Percentiles rank a stretch among this genome's conserved stretches.
Evolutionary conservation across 352 stramenopile genomes (phyloP).

Genomic region (Pythium pyrilobum): DNA sequence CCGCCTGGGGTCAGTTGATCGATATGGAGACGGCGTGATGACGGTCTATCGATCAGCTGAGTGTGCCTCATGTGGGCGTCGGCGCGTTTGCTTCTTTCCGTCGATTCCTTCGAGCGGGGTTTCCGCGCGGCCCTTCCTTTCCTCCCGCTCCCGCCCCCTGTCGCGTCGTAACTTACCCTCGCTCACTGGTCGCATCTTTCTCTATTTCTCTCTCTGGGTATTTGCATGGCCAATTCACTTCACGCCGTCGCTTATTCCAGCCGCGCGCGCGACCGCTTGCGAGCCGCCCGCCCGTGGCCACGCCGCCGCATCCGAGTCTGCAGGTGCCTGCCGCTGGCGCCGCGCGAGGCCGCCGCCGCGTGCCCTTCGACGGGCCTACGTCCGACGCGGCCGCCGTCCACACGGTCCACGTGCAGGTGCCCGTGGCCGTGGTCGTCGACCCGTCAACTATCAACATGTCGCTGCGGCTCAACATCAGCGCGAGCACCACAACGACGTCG

Average conservation of each 20-base stretch:
- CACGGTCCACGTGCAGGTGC: slow-evolving; percentile 21
- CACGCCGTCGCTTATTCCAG: no score
- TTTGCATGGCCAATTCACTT: not conserved
- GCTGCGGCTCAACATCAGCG: slow-evolving; percentile 13
- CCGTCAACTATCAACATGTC: slow-evolving; percentile 19
- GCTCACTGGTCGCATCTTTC: not conserved
- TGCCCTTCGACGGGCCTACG: not conserved
- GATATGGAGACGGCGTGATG: not conserved
- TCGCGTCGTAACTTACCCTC: not conserved
- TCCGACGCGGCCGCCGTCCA: slow-evolving; percentile 3
- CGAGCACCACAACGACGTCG: not conserved
- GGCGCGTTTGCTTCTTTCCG: no score
- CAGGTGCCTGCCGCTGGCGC: not conserved
- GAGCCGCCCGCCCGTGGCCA: no score
- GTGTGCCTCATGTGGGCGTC: no score
- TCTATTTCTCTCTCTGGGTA: not conserved
- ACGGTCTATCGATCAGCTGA: no score
- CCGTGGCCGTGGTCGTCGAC: not conserved
- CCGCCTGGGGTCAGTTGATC: no score
- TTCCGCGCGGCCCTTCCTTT: no score
- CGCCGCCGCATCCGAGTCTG: no score
- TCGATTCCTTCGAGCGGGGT: no score
- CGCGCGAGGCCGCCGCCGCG: not conserved
- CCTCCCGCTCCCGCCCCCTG: not conserved
- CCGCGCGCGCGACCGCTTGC: no score